phyloP scores from a whole-genome alignment of 108 stramenopile genomes.

The Fragilariopsis cylindrus region DNA sequence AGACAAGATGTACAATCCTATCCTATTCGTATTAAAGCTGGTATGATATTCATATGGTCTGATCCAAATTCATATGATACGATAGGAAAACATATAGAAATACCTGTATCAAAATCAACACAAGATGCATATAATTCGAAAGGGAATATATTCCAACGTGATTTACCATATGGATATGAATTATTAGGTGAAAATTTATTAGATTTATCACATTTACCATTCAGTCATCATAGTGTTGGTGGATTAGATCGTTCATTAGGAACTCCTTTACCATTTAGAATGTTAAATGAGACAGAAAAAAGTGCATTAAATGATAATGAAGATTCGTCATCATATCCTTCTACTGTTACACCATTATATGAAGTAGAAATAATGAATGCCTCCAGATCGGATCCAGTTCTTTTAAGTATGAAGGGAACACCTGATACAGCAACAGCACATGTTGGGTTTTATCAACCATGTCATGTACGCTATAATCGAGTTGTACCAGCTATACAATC shows the following conservation, averaged over 20 bases:
- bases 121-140: neutral
- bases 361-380: conserved; percentile 3
- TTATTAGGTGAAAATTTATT: conserved; percentile 31
- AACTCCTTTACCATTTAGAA: conserved; percentile 18
- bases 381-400: neutral
- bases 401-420: neutral
- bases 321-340: neutral
- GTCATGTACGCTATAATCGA: conserved; percentile 10
- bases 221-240: conserved; percentile 30
- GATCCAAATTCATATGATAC: conserved; percentile 12
- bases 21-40: conserved; percentile 17
- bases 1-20: conserved; percentile 25
- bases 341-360: neutral
- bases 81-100: conserved; percentile 11
- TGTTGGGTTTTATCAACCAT: conserved; percentile 12
- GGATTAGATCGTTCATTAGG: conserved; percentile 12
- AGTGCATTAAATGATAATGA: neutral
- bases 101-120: conserved; percentile 14
- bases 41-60: conserved; percentile 40
- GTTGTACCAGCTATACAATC: neutral
- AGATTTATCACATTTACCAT: conserved; percentile 32
- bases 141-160: conserved; percentile 22
- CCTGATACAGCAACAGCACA: neutral
- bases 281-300: conserved; percentile 14
- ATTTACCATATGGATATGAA: conserved; percentile 34